Conservation (phyloP, 108 stramenopile genomes). For the Stephanodiscus minutulus region DNA sequence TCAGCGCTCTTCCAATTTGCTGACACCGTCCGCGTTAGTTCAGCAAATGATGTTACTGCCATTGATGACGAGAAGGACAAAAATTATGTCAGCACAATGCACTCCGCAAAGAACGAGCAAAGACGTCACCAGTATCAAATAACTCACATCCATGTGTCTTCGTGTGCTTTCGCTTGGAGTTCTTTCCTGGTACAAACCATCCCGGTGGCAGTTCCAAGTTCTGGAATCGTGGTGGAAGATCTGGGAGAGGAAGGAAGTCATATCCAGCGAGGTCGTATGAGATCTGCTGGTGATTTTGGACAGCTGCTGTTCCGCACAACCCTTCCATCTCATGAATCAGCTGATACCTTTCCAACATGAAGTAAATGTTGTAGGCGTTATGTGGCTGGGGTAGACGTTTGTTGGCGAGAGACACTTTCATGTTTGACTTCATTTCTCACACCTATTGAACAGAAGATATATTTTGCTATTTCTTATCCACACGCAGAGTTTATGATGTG, state of each 20-base stretch:
- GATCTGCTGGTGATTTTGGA: too few species aligned
- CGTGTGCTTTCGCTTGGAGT: not conserved
- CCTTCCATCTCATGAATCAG: too few species aligned
- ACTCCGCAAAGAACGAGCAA: not conserved
- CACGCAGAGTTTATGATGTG: too few species aligned
- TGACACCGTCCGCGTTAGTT: not conserved
- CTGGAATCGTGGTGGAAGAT: not conserved
- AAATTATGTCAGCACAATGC: not conserved
- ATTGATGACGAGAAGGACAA: not conserved
- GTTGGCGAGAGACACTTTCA: too few species aligned
- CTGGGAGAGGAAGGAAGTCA: not conserved
- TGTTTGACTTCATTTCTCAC: too few species aligned
- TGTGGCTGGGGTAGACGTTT: too few species aligned
- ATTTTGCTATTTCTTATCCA: too few species aligned
- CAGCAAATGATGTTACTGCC: not conserved
- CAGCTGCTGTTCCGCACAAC: too few species aligned
- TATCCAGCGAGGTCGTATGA: not conserved
- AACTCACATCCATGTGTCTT: not conserved
- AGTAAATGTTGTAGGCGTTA: too few species aligned
- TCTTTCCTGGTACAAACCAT: constrained; percentile 1
- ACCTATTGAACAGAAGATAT: too few species aligned
- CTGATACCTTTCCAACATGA: too few species aligned
- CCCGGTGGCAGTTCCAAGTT: not conserved
- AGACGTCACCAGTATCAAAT: too few species aligned
- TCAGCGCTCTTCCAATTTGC: not conserved